A percentile compares a stretch with the other conserved stretches of the same genome.
phyloP scores from a whole-genome alignment of 805 yeast genomes.

The Candida takata region DNA sequence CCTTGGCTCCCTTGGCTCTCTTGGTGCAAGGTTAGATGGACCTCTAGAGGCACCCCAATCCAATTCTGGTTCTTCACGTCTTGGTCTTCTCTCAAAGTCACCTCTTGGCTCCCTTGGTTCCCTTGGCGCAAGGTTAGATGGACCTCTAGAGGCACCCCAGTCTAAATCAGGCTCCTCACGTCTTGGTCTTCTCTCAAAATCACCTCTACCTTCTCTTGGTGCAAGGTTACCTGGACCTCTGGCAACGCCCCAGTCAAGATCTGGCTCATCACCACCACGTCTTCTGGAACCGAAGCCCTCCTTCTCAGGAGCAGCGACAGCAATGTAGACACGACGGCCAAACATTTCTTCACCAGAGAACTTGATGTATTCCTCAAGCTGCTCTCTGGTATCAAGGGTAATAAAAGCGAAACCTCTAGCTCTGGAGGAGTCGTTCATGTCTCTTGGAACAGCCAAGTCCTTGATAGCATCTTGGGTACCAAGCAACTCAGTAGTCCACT shows the following conservation, averaged over 20 bases:
- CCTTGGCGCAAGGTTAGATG: slow-evolving; percentile 18
- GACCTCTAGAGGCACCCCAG: slow-evolving; percentile 43
- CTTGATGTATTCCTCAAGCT: slow-evolving; percentile 65
- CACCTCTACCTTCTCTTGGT: slow-evolving; percentile 26
- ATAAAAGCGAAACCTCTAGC: slow-evolving; percentile 87
- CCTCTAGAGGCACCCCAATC: slow-evolving; percentile 50
- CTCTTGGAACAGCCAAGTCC: slow-evolving; percentile 69
- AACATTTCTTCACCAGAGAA: slow-evolving; percentile 62
- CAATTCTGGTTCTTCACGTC: slow-evolving; percentile 46
- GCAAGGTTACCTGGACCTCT: slow-evolving; percentile 27
- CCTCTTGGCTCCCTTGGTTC: slow-evolving; percentile 36
- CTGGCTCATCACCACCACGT: slow-evolving; percentile 36
- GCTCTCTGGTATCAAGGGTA: slow-evolving; percentile 71
- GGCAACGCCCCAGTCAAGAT: slow-evolving; percentile 52
- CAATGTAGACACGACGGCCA: slow-evolving; percentile 64
- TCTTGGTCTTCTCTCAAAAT: slow-evolving; percentile 26
- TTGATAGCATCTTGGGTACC: slow-evolving; percentile 47
- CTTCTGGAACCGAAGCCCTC: slow-evolving; percentile 25
- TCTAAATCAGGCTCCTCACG: slow-evolving; percentile 52
- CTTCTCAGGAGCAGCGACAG: slow-evolving; percentile 70
- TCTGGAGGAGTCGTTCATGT: slow-evolving; percentile 49
- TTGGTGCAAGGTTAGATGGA: slow-evolving; percentile 14
- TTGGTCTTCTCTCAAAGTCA: slow-evolving; percentile 28
- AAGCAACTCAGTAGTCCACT: slow-evolving; percentile 52
- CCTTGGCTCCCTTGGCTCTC: slow-evolving; percentile 22